Conservation (phyloP, 768 basidiomycete species). For the Trametes cubensis region DNA sequence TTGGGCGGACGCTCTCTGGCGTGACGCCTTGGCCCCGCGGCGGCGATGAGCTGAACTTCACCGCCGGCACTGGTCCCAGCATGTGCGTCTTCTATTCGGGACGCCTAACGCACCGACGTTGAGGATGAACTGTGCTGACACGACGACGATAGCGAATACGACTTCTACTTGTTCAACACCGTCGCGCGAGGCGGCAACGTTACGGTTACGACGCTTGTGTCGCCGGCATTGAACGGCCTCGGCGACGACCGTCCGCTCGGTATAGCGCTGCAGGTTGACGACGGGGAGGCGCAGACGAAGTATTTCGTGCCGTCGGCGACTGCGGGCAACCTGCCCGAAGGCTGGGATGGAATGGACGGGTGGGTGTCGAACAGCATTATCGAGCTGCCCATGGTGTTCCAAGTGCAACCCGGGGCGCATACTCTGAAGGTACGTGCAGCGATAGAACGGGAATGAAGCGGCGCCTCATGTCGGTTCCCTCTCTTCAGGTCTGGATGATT, state of each 20-base stretch:
- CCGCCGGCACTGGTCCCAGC: constrained; percentile 62
- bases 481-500: constrained; percentile 51
- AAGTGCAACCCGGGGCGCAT: constrained; percentile 53
- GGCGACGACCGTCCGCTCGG: constrained; percentile 52
- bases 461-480: background rate
- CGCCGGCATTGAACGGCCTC: constrained; percentile 57
- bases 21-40: constrained; percentile 31
- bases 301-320: constrained; percentile 50
- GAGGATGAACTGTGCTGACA: background rate
- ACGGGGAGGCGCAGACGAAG: constrained; percentile 41
- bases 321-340: constrained; percentile 48
- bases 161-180: constrained; percentile 64
- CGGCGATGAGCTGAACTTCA: constrained; percentile 55
- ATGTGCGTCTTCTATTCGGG: constrained; percentile 42
- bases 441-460: background rate
- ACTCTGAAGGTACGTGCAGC: constrained; percentile 51
- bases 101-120: background rate
- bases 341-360: constrained; percentile 51
- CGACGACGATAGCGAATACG: constrained; percentile 52
- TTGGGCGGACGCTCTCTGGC: too few species aligned
- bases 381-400: constrained; percentile 42
- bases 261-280: constrained; percentile 55
- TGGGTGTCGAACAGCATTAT: constrained; percentile 59
- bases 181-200: constrained; percentile 45
- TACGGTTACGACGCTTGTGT: constrained; percentile 49